Conservation (phyloP, 1,284 basidiomycete species). For the Rhodotorula sp. region DNA sequence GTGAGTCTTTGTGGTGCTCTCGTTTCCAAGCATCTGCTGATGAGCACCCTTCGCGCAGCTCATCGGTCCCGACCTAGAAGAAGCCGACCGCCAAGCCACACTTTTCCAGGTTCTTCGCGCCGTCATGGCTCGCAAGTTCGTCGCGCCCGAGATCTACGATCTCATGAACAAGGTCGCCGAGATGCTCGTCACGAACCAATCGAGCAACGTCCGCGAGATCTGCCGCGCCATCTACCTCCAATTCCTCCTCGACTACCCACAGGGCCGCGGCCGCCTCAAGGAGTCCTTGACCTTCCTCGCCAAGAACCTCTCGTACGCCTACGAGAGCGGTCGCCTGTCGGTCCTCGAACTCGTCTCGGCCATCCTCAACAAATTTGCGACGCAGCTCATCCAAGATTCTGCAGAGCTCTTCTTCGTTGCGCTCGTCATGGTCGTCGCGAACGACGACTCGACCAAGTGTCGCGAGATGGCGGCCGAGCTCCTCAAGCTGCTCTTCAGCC, state of each 20-base stretch:
- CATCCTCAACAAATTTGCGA: conserved; percentile 80
- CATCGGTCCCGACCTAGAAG: conserved; percentile 88
- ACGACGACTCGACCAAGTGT: conserved; percentile 87
- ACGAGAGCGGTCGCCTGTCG: conserved; percentile 85
- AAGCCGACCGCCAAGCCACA: conserved; percentile 78
- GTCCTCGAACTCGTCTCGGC: conserved; percentile 87
- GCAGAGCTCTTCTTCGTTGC: conserved; percentile 88
- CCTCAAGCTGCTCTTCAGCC: conserved; percentile 70
- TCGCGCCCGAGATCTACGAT: conserved; percentile 96
- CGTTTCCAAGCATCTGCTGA: background rate
- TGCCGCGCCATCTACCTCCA: conserved; percentile 86
- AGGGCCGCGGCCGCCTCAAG: conserved; percentile 84
- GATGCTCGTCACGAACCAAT: conserved; percentile 92
- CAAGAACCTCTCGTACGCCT: conserved; percentile 86
- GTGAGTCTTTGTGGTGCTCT: background rate
- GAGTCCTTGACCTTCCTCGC: conserved; percentile 90
- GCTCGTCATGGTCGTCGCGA: conserved; percentile 87
- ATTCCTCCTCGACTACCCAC: conserved; percentile 96
- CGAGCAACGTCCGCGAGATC: conserved; percentile 82
- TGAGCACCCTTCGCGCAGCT: conserved; percentile 61
- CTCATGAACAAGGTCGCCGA: conserved; percentile 93
- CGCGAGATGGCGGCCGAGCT: conserved; percentile 81
- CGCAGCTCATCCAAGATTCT: conserved; percentile 71
- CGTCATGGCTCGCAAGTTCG: conserved; percentile 83
- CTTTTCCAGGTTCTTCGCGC: conserved; percentile 90